Base-by-base conservation (phyloP, 805 yeast genomes). In the Saturnispora kantuleensis region DNA sequence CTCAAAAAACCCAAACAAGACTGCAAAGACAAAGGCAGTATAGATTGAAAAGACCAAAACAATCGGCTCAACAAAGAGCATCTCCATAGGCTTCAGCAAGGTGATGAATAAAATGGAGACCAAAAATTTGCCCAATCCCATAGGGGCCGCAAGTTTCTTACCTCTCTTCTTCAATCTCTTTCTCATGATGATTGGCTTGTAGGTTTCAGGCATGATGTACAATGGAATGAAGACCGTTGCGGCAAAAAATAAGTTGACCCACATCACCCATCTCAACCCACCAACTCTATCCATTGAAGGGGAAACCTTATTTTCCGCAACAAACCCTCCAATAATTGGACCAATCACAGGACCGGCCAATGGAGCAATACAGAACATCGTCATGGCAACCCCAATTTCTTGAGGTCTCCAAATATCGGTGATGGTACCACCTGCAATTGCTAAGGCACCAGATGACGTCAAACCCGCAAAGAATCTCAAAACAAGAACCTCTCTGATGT, bases 341-440 rank as follows among this genome's bases (percentile, higher is more conserved):
- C 88, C 86, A 36, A 81, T 60, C 34, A 80, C 81, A 2, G 94
- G 95, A 43, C 95, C 95, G 57, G 80, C 69, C 52, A 85, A 80
- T 17, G 93, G 88, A 10, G 88, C 84, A 45, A 83, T 62, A 59
- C 89, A 80, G 64, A 82, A 84, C n/a, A 79, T 62, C 3, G 84
- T 75, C 79, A 84, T 75, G n/a, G 94, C 88, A 4, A 79, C 53
- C 12, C 87, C 83, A 56, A 79, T 64, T 57, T 78, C 77, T 35
- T 74, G 72, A 31, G 79, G 76, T 16, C 69, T 73, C 79, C 89
- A 87, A 39, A 86, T 63, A 63, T 87, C 96, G 44, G 80, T 67
- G 49, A 87, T 76, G 5, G 93, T 79, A 50, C 95, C 96, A 43
- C 89, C 87, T 10, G 87, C 90, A 51, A 84, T 77, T 9, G 95